A percentile compares a stretch with the other conserved stretches of the same genome.
These are phyloP conservation scores for Picochlorum sp. DNA, from an alignment of 139 green algal species.

Conservation along the genomic window DNA sequence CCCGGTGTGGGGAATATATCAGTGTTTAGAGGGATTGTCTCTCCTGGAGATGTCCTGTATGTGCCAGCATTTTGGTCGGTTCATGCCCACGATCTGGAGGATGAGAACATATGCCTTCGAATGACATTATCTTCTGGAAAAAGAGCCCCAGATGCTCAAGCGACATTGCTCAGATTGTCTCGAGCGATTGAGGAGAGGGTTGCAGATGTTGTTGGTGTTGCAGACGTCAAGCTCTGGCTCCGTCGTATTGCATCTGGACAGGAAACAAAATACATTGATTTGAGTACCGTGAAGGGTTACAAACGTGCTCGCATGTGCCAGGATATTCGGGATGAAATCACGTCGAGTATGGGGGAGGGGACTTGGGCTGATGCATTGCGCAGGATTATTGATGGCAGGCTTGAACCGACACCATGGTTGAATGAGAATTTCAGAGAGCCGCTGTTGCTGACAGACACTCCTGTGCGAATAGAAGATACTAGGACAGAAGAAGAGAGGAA, in stretches of 20 bases:
- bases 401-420: slow-evolving; percentile 57
- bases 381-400: slow-evolving; percentile 36
- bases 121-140: slow-evolving; percentile 17
- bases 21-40: slow-evolving; percentile 31
- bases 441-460: slow-evolving; percentile 44
- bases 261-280: slow-evolving; percentile 43
- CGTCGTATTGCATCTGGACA: slow-evolving; percentile 36
- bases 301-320: slow-evolving; percentile 37
- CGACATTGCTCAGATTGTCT: slow-evolving; percentile 33
- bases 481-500: slow-evolving; percentile 49
- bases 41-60: slow-evolving; percentile 49
- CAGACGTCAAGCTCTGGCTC: slow-evolving; percentile 44
- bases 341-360: slow-evolving; percentile 22
- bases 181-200: slow-evolving; percentile 40
- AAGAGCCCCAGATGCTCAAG: slow-evolving; percentile 4
- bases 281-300: slow-evolving; percentile 49
- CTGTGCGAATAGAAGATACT: slow-evolving; percentile 39
- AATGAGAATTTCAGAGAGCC: slow-evolving; percentile 65
- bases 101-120: slow-evolving; percentile 14
- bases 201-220: slow-evolving; percentile 27
- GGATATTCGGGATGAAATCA: slow-evolving; percentile 40
- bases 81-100: slow-evolving; percentile 41
- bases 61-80: slow-evolving; percentile 54
- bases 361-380: slow-evolving; percentile 19
- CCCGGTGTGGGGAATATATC: slow-evolving; percentile 22